These are phyloP conservation scores for Bimuria novae-zelandiae DNA, from an alignment of 2,329 filamentous ascomycete genomes.

Conservation along the genomic window DNA sequence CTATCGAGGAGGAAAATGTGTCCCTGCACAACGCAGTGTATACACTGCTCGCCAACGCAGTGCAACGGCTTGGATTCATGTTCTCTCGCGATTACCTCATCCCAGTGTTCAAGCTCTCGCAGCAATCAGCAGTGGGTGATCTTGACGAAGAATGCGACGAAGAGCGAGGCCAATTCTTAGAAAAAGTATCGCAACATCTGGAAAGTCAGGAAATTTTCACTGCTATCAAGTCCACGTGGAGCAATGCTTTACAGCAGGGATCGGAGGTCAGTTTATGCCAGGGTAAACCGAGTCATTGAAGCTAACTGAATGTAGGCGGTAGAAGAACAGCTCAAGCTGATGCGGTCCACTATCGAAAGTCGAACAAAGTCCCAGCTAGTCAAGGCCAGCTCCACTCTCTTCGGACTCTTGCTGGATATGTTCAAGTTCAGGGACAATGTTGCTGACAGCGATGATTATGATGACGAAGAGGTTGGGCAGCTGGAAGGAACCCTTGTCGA, in stretches of 20 bases:
- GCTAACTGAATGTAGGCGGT: conserved; percentile 57
- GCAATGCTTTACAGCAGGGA: conserved; percentile 64
- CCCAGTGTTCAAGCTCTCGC: conserved; percentile 72
- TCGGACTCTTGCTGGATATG: conserved; percentile 60
- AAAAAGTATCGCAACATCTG: conserved; percentile 75
- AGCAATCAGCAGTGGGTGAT: conserved; percentile 67
- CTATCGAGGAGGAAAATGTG: conserved; percentile 59
- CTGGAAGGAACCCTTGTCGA: conserved; percentile 71
- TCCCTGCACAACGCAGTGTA: conserved; percentile 82
- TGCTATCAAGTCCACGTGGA: conserved; percentile 75
- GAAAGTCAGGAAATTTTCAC: conserved; percentile 76
- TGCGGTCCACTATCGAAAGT: conserved; percentile 74
- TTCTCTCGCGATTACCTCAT: conserved; percentile 76
- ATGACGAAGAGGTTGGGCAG: conserved; percentile 57
- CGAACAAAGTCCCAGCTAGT: conserved; percentile 78
- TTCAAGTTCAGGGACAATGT: conserved; percentile 65
- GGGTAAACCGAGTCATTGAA: background rate
- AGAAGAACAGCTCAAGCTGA: conserved; percentile 69
- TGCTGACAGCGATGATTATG: conserved; percentile 49
- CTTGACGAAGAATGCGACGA: conserved; percentile 67
- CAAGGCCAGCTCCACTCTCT: conserved; percentile 73
- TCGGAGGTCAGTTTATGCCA: conserved; percentile 68
- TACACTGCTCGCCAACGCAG: conserved; percentile 76
- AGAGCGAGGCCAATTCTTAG: conserved; percentile 70
- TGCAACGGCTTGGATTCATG: conserved; percentile 88